Conservation (phyloP, 1,139 yeast genomes). For the Hyphopichia burtonii region DNA sequence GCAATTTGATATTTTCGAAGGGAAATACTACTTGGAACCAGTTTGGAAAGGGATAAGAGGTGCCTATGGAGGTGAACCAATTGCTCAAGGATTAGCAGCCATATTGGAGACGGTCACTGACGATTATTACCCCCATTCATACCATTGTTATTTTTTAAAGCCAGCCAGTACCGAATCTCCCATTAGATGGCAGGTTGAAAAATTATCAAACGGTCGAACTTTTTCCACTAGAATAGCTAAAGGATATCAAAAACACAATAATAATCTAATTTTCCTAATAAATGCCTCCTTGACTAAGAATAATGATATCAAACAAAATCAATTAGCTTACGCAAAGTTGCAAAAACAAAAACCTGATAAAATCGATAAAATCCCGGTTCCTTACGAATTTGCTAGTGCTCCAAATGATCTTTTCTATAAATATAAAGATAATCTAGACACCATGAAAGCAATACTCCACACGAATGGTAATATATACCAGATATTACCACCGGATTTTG, state of each 20-base stretch:
- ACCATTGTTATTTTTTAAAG: slow-evolving; percentile 40
- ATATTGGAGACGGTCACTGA: slow-evolving; percentile 35
- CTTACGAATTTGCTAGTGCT: slow-evolving; percentile 28
- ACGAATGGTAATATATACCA: slow-evolving; percentile 34
- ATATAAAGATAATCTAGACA: slow-evolving; percentile 30
- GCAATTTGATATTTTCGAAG: slow-evolving; percentile 14
- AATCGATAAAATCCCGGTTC: slow-evolving; percentile 17
- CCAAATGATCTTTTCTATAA: slow-evolving; percentile 34
- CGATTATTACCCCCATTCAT: slow-evolving; percentile 37
- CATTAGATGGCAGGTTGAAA: slow-evolving; percentile 36
- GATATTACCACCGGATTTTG: slow-evolving; percentile 30
- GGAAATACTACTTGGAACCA: slow-evolving; percentile 39
- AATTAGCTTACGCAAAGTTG: slow-evolving; percentile 10
- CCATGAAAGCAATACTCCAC: slow-evolving; percentile 23
- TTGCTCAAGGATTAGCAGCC: slow-evolving; percentile 34
- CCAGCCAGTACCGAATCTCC: slow-evolving; percentile 32
- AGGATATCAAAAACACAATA: slow-evolving; percentile 32
- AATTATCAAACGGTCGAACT: slow-evolving; percentile 33
- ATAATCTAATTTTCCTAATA: slow-evolving; percentile 30
- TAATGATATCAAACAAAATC: slow-evolving; percentile 21
- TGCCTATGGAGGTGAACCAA: slow-evolving; percentile 43
- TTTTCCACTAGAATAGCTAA: slow-evolving; percentile 35
- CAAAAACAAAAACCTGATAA: slow-evolving; percentile 12
- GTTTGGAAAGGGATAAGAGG: slow-evolving; percentile 32
- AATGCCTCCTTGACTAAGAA: slow-evolving; percentile 35